Evolutionary conservation across 1,284 basidiomycete species (phyloP), one percentile per base, ranked within the genome.

Genomic region (Rhizoctonia solani): DNA sequence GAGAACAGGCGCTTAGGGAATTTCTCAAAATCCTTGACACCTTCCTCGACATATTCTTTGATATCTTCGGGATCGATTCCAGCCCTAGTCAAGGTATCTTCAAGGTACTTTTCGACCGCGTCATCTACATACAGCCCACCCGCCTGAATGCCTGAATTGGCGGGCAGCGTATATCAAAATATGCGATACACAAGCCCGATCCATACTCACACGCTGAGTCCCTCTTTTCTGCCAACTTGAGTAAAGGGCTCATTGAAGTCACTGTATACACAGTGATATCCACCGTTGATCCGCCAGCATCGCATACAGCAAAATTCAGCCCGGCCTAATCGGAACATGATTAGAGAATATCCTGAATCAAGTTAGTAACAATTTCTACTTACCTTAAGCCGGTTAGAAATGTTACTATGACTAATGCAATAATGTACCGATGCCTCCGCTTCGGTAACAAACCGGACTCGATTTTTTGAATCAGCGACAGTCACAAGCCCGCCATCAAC

Each of bases 261-360:
- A 69, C 69, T 9, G 39, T 25, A 50, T 72, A 72, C 8, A 70
- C 23, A 0, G 70, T 68, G 1, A 59, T 68, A 41, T 72, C 71
- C n/a, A 71, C 69, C 4, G 71, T 72, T 2, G 71, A 72, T 1
- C 71, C 71, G n/a, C 71, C 71, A 23, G 71, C 71, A 42, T 72
- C 70, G 19, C 68, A 56, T 14, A 72, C 61, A 2, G 46, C 58
- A 41, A 71, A 66, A 3, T 59, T 58, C 3, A 47, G 54, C n/a
- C 66, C 70, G 41, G 52, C 9, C 68, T 69, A 25, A 16, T 14
- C n/a, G n/a, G n/a, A n/a, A n/a, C n/a, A n/a, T n/a, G n/a, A n/a
- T n/a, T n/a, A n/a, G n/a, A n/a, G n/a, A 3, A n/a, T 29, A n/a
- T 3, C 21, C n/a, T n/a, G n/a, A 29, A 53, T 4, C 32, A 11